Evolutionary conservation across 2,329 filamentous ascomycete species (phyloP).

Genomic region (Claviceps sp.): DNA sequence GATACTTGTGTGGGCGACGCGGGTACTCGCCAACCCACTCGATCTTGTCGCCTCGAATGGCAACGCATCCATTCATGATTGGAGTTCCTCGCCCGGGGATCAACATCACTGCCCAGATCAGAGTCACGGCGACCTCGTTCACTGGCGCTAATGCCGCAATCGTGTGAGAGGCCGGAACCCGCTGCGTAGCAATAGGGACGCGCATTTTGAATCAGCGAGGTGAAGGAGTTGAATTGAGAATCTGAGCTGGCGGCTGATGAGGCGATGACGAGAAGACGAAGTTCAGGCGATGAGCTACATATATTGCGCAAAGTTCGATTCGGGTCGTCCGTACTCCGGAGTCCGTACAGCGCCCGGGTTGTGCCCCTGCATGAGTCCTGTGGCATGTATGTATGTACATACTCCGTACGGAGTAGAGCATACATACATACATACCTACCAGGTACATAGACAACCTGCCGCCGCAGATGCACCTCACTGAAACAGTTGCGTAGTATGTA

Average conservation of each 20-base stretch:
- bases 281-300: not conserved
- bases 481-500: too few species aligned
- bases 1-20: conserved; percentile 7
- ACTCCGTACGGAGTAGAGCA: too few species aligned
- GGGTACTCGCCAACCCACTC: conserved; percentile 21
- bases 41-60: conserved; percentile 23
- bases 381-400: too few species aligned
- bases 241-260: too few species aligned
- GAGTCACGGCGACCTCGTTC: conserved; percentile 3
- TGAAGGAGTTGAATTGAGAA: too few species aligned
- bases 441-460: too few species aligned
- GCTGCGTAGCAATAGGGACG: conserved; percentile 4
- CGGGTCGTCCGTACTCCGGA: not conserved
- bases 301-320: not conserved
- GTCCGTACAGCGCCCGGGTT: not conserved
- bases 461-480: too few species aligned
- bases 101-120: conserved; percentile 18
- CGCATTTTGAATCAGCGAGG: conserved; percentile 4
- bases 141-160: conserved; percentile 2
- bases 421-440: too few species aligned
- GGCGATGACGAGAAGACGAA: too few species aligned
- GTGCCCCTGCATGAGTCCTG: too few species aligned
- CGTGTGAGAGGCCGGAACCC: conserved; percentile 3
- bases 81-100: conserved; percentile 26
- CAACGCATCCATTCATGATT: conserved; percentile 18